A percentile compares a stretch with the other conserved stretches of the same genome.
These are phyloP conservation scores for Tulasnella sp. DNA, from an alignment of 768 basidiomycete genomes.

Conservation along the genomic window DNA sequence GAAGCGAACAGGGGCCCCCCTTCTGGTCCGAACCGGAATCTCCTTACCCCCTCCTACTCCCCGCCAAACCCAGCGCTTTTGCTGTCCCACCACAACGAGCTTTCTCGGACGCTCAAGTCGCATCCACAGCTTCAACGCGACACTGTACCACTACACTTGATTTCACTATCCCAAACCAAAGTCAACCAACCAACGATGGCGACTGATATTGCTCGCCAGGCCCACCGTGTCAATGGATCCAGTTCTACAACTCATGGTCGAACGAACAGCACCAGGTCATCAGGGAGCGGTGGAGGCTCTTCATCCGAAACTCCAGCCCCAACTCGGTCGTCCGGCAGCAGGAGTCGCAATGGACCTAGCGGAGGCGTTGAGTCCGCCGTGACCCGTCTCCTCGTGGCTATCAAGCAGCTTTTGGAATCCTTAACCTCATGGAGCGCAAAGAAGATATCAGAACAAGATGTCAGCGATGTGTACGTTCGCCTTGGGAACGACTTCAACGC, in stretches of 20 bases:
- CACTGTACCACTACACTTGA: not conserved
- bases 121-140: not conserved
- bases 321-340: not conserved
- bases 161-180: not conserved
- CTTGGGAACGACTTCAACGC: conserved; percentile 95
- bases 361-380: conserved; percentile 85
- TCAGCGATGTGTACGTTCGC: conserved; percentile 94
- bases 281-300: not conserved
- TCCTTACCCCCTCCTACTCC: not conserved
- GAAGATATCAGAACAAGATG: conserved; percentile 59
- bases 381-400: conserved; percentile 83
- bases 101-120: not conserved
- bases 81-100: not conserved
- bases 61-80: not conserved
- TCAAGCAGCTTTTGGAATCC: conserved; percentile 85
- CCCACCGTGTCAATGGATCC: conserved; percentile 7
- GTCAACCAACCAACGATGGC: not conserved
- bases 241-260: not conserved
- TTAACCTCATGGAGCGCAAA: conserved; percentile 73
- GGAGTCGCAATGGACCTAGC: conserved; percentile 80
- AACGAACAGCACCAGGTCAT: conserved; percentile 6
- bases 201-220: conserved; percentile 1
- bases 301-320: not conserved
- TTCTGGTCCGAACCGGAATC: not conserved
- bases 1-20: not conserved